Evolutionary conservation across 352 stramenopile genomes (phyloP), one percentile per base, ranked within the genome.

Genomic region (Phytophthora citrophthora): DNA sequence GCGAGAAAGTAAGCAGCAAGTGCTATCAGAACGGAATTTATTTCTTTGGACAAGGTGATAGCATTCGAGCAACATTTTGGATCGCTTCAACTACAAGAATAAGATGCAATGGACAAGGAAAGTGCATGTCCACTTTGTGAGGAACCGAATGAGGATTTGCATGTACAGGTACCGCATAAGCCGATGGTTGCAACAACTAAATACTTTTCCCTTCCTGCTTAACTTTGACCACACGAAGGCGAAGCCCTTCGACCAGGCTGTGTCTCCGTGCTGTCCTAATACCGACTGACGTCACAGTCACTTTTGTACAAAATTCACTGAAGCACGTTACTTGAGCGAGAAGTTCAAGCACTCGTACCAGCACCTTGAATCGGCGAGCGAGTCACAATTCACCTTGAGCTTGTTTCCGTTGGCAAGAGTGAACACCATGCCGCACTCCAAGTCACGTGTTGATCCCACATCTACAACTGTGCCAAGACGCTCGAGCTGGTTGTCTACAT

Each of bases 261-360:
- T n/a, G 60, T 39, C 34, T 67, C 24, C 45, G 38, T 38, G 45
- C 13, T 36, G 50, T 54, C 46, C 52, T 41, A 41, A n/a, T 41
- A 41, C 54, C 36, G 41, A 47, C 50, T 59, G 36, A 73, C 49
- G 51, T 23, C 18, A 68, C 63, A 54, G 57, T 43, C 61, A 74
- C 51, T 67, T 68, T 70, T 72, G 65, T 69, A 74, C 70, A 77
- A 63, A 66, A 74, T 44, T 58, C 45, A 62, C 26, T 56, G 13
- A 7, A 39, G 29, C 39, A 52, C 32, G 43, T 16, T 72, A 65
- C 68, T 73, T 73, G 44, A 78, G 48, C 36, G 69, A 78, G 38
- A 68, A 77, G 38, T 77, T 86, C 34, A 94, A 61, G 57, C 85
- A 89, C 48, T 94, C 83, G 45, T 89, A 93, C 86, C 86, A 94